Percentiles rank a stretch among this genome's conserved stretches.
Evolutionary conservation across 495 filamentous ascomycete species (phyloP).

Genomic region (Baudoinia panamericana): DNA sequence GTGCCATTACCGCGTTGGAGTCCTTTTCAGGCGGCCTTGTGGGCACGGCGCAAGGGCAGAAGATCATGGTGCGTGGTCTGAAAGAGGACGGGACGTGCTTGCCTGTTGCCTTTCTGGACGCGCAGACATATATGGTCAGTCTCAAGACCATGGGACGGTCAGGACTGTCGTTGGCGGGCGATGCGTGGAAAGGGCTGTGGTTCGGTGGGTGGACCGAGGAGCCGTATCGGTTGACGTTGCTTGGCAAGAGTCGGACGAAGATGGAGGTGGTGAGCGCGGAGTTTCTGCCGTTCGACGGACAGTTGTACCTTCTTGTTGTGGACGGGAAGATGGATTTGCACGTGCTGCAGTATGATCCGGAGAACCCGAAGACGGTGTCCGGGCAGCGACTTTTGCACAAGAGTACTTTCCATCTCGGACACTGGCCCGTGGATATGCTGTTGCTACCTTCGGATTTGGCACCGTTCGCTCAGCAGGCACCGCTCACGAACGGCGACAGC

Average conservation of each 20-base stretch:
- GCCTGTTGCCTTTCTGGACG: slow-evolving; percentile 95
- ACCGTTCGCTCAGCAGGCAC: slow-evolving; percentile 7
- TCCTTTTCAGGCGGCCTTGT: slow-evolving; percentile 37
- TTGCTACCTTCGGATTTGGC: slow-evolving; percentile 52
- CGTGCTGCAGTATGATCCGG: slow-evolving; percentile 85
- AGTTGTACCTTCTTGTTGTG: slow-evolving; percentile 67
- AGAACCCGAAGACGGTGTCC: slow-evolving; percentile 86
- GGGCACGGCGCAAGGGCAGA: slow-evolving; percentile 91
- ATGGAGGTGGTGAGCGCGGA: slow-evolving; percentile 73
- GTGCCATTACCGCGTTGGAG: slow-evolving; percentile 80
- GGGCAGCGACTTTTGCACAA: slow-evolving; percentile 76
- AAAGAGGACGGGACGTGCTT: slow-evolving; percentile 87
- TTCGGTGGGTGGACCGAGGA: slow-evolving; percentile 80
- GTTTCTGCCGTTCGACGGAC: slow-evolving; percentile 74
- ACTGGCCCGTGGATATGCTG: slow-evolving; percentile 57
- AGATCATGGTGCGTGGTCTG: slow-evolving; percentile 88
- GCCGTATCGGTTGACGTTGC: slow-evolving; percentile 87
- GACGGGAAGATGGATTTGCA: slow-evolving; percentile 80
- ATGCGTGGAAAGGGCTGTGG: slow-evolving; percentile 88
- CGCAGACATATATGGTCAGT: slow-evolving; percentile 78
- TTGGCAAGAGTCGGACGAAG: slow-evolving; percentile 65
- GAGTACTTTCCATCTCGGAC: slow-evolving; percentile 75
- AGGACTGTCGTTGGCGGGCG: slow-evolving; percentile 69
- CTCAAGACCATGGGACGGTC: slow-evolving; percentile 71
- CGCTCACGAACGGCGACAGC: slow-evolving; percentile 26